These are phyloP conservation scores for Capronia epimyces DNA, from an alignment of 2,329 filamentous ascomycete genomes.

Conservation along the genomic window DNA sequence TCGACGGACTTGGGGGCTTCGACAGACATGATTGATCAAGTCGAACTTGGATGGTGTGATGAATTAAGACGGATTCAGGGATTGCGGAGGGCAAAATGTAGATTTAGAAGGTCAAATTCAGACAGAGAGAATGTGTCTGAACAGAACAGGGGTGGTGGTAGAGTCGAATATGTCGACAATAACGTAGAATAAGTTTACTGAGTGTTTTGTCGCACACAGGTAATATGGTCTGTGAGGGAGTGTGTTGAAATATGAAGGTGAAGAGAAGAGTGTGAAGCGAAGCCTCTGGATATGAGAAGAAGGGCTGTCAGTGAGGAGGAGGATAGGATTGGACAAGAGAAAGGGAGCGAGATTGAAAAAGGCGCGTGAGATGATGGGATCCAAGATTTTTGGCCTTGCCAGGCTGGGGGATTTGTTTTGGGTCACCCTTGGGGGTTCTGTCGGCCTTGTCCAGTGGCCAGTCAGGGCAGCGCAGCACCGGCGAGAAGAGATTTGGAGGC, in stretches of 20 bases:
- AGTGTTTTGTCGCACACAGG: constrained; percentile 9
- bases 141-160: constrained; percentile 11
- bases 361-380: constrained; percentile 1
- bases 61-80: neutral
- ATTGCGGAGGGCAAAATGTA: neutral
- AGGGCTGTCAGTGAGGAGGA: neutral
- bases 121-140: constrained; percentile 21
- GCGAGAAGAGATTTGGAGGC: constrained; percentile 16
- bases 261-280: constrained; percentile 27
- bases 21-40: constrained; percentile 61
- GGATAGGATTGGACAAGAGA: constrained; percentile 9
- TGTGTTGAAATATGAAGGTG: constrained; percentile 20
- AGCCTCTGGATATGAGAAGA: constrained; percentile 28
- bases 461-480: constrained; percentile 4
- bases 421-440: neutral
- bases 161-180: constrained; percentile 7
- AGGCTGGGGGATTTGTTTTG: constrained; percentile 3
- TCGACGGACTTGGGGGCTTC: constrained; percentile 62
- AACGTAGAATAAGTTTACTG: constrained; percentile 25
- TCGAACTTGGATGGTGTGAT: neutral
- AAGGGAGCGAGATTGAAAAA: constrained; percentile 16
- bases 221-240: constrained; percentile 16
- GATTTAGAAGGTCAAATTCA: constrained; percentile 5
- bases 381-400: constrained; percentile 1
- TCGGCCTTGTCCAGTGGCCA: constrained; percentile 1